phyloP scores from a whole-genome alignment of 139 green algal species.

The Desmodesmus armatus region DNA sequence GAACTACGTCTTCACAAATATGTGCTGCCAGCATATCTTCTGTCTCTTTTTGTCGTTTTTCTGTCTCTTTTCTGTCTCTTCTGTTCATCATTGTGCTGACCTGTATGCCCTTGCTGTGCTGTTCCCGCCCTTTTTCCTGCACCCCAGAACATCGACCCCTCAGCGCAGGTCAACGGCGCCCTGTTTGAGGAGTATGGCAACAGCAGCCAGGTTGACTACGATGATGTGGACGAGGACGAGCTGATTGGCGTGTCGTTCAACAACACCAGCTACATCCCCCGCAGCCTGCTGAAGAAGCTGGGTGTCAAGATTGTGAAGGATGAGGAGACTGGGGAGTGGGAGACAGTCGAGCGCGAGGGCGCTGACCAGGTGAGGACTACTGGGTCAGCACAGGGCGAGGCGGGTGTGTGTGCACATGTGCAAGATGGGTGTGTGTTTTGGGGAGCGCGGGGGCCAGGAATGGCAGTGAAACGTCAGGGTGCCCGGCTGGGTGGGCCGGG shows the following conservation, averaged over 20 bases:
- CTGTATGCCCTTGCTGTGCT: no score
- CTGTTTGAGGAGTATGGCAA: not conserved
- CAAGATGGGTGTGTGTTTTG: no score
- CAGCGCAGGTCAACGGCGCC: not conserved
- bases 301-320: conserved; percentile 39
- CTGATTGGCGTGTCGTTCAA: conserved; percentile 56
- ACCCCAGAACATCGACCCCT: not conserved
- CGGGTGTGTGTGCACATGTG: no score
- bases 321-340: conserved; percentile 43
- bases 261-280: conserved; percentile 36
- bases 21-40: no score
- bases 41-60: no score
- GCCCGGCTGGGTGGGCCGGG: not conserved
- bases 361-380: conserved; percentile 34
- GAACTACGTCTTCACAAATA: no score
- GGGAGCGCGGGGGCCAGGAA: no score
- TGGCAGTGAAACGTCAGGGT: no score
- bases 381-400: no score
- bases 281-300: conserved; percentile 23
- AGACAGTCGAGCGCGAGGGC: conserved; percentile 9
- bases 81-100: no score
- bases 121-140: no score
- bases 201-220: conserved; percentile 4
- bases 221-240: conserved; percentile 33
- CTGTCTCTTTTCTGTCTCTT: no score